A percentile compares a stretch with the other conserved stretches of the same genome.
These are phyloP conservation scores for Cyanidioschyzon merolae DNA, from an alignment of 23 red algal genomes.

Conservation along the genomic window DNA sequence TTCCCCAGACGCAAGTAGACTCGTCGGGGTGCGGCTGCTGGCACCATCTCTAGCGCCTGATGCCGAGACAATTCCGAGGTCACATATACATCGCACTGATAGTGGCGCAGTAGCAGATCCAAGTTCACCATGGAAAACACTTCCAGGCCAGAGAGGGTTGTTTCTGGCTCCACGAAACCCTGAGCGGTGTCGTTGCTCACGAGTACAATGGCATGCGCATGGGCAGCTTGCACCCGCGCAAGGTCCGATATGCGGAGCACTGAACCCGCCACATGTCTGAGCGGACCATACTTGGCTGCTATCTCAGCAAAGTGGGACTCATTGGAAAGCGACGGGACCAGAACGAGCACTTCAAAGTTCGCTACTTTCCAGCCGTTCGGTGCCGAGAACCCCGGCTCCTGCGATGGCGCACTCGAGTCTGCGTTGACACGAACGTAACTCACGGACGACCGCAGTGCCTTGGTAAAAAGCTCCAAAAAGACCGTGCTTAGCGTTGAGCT, in stretches of 20 bases:
- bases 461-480: constrained; percentile 2
- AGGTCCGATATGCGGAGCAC: constrained; percentile 9
- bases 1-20: background rate
- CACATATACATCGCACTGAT: background rate
- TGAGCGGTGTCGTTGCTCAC: background rate
- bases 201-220: background rate
- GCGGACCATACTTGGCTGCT: constrained; percentile 1
- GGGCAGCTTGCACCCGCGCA: background rate
- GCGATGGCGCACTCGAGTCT: background rate
- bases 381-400: background rate
- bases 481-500: background rate
- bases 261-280: background rate
- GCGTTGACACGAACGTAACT: background rate
- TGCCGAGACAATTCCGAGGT: background rate
- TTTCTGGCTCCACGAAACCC: background rate
- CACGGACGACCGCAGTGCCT: background rate
- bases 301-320: constrained; percentile 4
- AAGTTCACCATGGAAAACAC: constrained; percentile 14
- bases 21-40: background rate
- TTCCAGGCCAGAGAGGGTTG: background rate
- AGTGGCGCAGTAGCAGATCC: constrained; percentile 7
- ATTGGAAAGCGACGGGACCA: background rate
- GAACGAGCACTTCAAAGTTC: background rate
- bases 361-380: background rate
- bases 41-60: background rate